These are phyloP conservation scores for Arthroderma sp. DNA, from an alignment of 2,329 filamentous ascomycete genomes.

Conservation along the genomic window DNA sequence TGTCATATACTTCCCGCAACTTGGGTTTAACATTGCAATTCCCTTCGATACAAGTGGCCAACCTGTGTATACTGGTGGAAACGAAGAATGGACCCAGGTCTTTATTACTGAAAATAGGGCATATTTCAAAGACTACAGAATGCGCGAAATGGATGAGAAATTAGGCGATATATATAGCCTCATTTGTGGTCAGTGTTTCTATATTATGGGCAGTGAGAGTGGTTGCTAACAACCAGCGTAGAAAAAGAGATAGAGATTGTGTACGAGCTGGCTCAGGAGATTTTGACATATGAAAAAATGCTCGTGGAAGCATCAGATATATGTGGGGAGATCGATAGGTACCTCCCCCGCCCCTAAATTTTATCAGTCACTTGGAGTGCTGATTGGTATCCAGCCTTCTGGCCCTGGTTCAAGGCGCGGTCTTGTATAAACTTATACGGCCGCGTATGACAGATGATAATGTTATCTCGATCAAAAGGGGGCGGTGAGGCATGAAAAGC, in stretches of 20 bases:
- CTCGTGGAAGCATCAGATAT: slow-evolving; percentile 61
- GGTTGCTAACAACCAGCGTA: slow-evolving; percentile 18
- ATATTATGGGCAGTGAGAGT: background rate
- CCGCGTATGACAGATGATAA: slow-evolving; percentile 61
- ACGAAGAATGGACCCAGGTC: slow-evolving; percentile 60
- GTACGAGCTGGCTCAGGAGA: slow-evolving; percentile 56
- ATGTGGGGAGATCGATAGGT: slow-evolving; percentile 71
- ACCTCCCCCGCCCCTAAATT: background rate
- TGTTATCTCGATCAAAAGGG: slow-evolving; percentile 58
- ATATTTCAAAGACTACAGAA: slow-evolving; percentile 78
- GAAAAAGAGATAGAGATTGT: slow-evolving; percentile 84
- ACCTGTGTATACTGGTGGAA: slow-evolving; percentile 51
- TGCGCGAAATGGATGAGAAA: slow-evolving; percentile 65
- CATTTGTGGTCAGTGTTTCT: slow-evolving; percentile 55
- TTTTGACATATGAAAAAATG: slow-evolving; percentile 55
- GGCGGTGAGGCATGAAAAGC: slow-evolving; percentile 41
- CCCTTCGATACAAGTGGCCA: slow-evolving; percentile 47
- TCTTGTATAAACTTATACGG: slow-evolving; percentile 55
- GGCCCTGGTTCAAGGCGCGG: slow-evolving; percentile 65
- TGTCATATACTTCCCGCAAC: slow-evolving; percentile 80
- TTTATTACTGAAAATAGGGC: slow-evolving; percentile 58
- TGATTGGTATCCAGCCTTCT: slow-evolving; percentile 43
- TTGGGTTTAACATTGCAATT: slow-evolving; percentile 77
- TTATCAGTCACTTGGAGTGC: background rate
- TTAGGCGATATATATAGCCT: slow-evolving; percentile 74